phyloP scores from a whole-genome alignment of 2,329 filamentous ascomycete genomes.

The Cladobotryum mycophilum region DNA sequence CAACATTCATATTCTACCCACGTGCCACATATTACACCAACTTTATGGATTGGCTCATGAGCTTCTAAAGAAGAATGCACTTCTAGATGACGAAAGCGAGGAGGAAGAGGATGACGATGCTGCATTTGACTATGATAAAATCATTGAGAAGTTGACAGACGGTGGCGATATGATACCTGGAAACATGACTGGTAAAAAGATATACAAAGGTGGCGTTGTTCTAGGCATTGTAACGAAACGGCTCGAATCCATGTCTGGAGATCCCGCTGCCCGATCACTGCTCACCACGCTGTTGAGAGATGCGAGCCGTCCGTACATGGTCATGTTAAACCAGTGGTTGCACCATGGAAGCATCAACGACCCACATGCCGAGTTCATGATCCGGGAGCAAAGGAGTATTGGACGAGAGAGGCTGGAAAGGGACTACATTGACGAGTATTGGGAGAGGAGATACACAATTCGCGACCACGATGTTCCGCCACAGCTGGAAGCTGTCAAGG shows the following conservation, averaged over 20 bases:
- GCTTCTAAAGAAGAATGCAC: slow-evolving; percentile 77
- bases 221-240: slow-evolving; percentile 79
- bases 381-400: slow-evolving; percentile 95
- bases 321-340: slow-evolving; percentile 97
- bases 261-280: slow-evolving; percentile 77
- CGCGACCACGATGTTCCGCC: slow-evolving; percentile 86
- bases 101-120: slow-evolving; percentile 66
- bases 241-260: slow-evolving; percentile 84
- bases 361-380: slow-evolving; percentile 85
- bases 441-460: slow-evolving; percentile 95
- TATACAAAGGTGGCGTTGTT: slow-evolving; percentile 96
- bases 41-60: slow-evolving; percentile 84
- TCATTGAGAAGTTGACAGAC: slow-evolving; percentile 81
- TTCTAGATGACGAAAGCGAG: slow-evolving; percentile 74
- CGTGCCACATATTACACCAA: slow-evolving; percentile 84
- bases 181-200: slow-evolving; percentile 77
- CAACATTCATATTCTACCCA: slow-evolving; percentile 85
- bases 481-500: slow-evolving; percentile 83
- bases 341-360: slow-evolving; percentile 95
- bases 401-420: slow-evolving; percentile 83
- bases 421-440: slow-evolving; percentile 98
- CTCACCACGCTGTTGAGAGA: slow-evolving; percentile 79
- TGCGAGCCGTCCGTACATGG: slow-evolving; percentile 91
- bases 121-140: slow-evolving; percentile 82
- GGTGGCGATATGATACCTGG: slow-evolving; percentile 75